A percentile compares a stretch with the other conserved stretches of the same genome.
phyloP scores from a whole-genome alignment of 2,329 filamentous ascomycete species.

The Didymella pomorum region DNA sequence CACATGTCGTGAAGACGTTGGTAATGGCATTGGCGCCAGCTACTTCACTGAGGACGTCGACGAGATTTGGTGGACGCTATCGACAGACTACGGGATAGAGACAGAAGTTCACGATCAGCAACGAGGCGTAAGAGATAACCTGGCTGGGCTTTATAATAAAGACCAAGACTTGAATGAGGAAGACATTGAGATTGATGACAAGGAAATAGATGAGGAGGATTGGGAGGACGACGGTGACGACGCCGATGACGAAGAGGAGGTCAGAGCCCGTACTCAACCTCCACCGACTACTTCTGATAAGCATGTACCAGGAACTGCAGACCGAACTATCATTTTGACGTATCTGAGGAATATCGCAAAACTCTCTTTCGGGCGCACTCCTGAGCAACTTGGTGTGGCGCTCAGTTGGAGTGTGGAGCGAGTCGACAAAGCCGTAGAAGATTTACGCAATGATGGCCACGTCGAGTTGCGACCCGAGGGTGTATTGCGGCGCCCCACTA shows the following conservation, averaged over 20 bases:
- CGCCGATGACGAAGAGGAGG: too few species aligned
- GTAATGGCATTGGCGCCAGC: constrained; percentile 4
- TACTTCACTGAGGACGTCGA: constrained; percentile 19
- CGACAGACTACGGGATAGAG: constrained; percentile 10
- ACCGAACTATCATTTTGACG: background rate
- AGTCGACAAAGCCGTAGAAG: background rate
- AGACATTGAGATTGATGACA: background rate
- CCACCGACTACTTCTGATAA: background rate
- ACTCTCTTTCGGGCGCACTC: background rate
- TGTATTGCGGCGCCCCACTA: background rate
- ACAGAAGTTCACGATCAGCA: constrained; percentile 22
- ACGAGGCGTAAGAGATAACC: constrained; percentile 4
- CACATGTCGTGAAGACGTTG: constrained; percentile 26
- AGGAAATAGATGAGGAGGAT: background rate
- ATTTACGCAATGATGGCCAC: background rate
- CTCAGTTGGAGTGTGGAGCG: background rate
- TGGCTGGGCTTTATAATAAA: constrained; percentile 15
- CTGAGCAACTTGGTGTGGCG: background rate
- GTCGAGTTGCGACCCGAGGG: background rate
- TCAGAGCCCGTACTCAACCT: background rate
- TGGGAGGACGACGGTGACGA: background rate
- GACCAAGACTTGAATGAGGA: constrained; percentile 1
- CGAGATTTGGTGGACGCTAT: constrained; percentile 20
- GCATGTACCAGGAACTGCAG: background rate
- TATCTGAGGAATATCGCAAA: background rate